Conservation (phyloP, 129 eudicot genomes). For the Artemisia tridentata region DNA sequence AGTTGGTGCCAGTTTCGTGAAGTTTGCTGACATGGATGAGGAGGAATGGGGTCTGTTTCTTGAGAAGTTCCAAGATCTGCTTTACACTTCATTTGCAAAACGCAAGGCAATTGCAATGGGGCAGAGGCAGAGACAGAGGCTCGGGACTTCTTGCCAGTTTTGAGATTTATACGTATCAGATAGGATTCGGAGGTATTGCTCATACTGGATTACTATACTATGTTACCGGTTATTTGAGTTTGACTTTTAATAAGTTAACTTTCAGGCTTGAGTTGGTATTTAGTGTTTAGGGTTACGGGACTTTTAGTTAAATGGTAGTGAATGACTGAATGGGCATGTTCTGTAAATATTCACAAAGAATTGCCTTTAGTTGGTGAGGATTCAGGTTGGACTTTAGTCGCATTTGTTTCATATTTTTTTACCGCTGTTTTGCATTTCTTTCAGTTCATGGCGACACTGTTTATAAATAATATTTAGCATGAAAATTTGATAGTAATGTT, state of each 20-base stretch:
- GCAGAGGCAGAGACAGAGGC: constrained; percentile 90
- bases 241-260: constrained; percentile 35
- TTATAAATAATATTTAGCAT: constrained; percentile 26
- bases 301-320: constrained; percentile 4
- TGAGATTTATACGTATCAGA: constrained; percentile 36
- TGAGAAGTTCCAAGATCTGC: constrained; percentile 73
- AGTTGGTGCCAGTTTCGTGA: constrained; percentile 71
- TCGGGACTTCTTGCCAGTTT: constrained; percentile 99
- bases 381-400: constrained; percentile 8
- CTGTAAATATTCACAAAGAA: constrained; percentile 22
- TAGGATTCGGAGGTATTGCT: constrained; percentile 15
- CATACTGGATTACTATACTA: constrained; percentile 7
- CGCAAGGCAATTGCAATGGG: constrained; percentile 58
- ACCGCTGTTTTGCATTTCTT: constrained; percentile 6
- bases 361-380: constrained; percentile 26
- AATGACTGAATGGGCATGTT: constrained; percentile 4
- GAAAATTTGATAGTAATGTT: neutral
- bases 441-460: constrained; percentile 16
- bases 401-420: constrained; percentile 9
- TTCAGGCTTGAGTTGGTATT: constrained; percentile 18
- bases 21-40: constrained; percentile 80
- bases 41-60: constrained; percentile 76
- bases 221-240: constrained; percentile 29
- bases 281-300: constrained; percentile 22
- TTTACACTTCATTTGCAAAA: constrained; percentile 56